These are phyloP conservation scores for Leptomonas seymouri DNA, from an alignment of 208 protist species.

Conservation along the genomic window DNA sequence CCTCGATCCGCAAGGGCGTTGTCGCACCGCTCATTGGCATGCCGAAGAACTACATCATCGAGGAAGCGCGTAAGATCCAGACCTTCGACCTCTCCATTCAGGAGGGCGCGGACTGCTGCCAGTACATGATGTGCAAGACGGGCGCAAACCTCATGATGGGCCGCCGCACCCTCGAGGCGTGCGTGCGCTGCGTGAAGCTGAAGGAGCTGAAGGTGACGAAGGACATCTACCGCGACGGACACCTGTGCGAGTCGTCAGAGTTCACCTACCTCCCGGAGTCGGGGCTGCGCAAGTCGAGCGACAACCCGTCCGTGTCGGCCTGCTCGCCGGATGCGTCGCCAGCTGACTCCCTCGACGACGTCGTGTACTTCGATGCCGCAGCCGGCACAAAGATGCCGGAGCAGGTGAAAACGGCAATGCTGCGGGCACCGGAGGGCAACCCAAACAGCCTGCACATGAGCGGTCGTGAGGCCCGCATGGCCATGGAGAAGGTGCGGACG, in stretches of 20 bases:
- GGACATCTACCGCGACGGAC: conserved; percentile 63
- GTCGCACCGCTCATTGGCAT: conserved; percentile 71
- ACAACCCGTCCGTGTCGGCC: conserved; percentile 9
- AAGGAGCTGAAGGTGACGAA: conserved; percentile 61
- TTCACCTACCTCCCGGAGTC: conserved; percentile 45
- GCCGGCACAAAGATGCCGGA: conserved; percentile 65
- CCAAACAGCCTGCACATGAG: conserved; percentile 80
- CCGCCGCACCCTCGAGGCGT: conserved; percentile 49
- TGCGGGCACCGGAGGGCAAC: conserved; percentile 70
- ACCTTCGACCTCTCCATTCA: conserved; percentile 76
- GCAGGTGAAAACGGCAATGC: conserved; percentile 53
- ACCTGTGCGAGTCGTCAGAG: conserved; percentile 41
- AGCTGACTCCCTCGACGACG: conserved; percentile 23
- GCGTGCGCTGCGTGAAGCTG: conserved; percentile 53
- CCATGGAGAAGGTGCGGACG: conserved; percentile 66
- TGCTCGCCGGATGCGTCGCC: conserved; percentile 1
- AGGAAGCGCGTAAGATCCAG: conserved; percentile 63
- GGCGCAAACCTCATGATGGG: conserved; percentile 82
- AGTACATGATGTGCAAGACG: conserved; percentile 90
- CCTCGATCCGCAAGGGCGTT: conserved; percentile 63
- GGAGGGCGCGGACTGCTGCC: conserved; percentile 86
- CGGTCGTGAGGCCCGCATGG: conserved; percentile 73
- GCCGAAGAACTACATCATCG: conserved; percentile 75
- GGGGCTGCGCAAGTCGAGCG: conserved; percentile 35
- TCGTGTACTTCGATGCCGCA: conserved; percentile 78